These are phyloP conservation scores for Termitomyces sp. DNA, from an alignment of 768 basidiomycete genomes.

Conservation along the genomic window DNA sequence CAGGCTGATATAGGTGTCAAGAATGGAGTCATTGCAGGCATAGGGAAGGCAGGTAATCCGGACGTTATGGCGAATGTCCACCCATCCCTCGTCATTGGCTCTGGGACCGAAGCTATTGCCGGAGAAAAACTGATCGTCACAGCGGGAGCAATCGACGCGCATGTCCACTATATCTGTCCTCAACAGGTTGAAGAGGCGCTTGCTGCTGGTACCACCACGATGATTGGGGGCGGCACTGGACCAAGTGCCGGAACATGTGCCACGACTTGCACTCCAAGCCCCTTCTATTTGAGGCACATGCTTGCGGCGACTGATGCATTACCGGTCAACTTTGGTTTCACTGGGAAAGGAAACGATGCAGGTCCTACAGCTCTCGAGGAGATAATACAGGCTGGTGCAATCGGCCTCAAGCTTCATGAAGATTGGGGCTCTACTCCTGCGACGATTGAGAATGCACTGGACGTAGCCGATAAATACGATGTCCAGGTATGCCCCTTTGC, in stretches of 20 bases:
- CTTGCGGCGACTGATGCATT: conserved; percentile 86
- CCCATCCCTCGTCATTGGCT: conserved; percentile 73
- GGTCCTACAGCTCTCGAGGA: conserved; percentile 58
- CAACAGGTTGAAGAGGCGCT: conserved; percentile 87
- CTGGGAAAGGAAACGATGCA: conserved; percentile 95
- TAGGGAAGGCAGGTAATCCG: conserved; percentile 98
- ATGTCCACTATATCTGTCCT: conserved; percentile 94
- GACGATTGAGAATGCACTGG: conserved; percentile 70
- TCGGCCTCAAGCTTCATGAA: conserved; percentile 92
- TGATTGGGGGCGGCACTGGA: conserved; percentile 96
- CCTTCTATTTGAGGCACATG: conserved; percentile 90
- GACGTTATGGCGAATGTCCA: conserved; percentile 85
- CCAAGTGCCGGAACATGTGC: conserved; percentile 88
- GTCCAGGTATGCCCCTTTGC: conserved; percentile 64
- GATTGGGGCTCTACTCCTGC: conserved; percentile 95
- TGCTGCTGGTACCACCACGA: conserved; percentile 81
- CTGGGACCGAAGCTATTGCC: conserved; percentile 92
- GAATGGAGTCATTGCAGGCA: conserved; percentile 73
- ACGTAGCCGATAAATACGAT: conserved; percentile 87
- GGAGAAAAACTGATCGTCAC: conserved; percentile 94
- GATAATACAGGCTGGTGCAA: conserved; percentile 16
- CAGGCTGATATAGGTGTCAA: conserved; percentile 96
- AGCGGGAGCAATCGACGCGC: conserved; percentile 88
- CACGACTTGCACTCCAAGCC: conserved; percentile 91
- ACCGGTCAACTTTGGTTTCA: conserved; percentile 91